Conservation (phyloP, 75 land plant species). For the Chamaecyparis obtusa region DNA sequence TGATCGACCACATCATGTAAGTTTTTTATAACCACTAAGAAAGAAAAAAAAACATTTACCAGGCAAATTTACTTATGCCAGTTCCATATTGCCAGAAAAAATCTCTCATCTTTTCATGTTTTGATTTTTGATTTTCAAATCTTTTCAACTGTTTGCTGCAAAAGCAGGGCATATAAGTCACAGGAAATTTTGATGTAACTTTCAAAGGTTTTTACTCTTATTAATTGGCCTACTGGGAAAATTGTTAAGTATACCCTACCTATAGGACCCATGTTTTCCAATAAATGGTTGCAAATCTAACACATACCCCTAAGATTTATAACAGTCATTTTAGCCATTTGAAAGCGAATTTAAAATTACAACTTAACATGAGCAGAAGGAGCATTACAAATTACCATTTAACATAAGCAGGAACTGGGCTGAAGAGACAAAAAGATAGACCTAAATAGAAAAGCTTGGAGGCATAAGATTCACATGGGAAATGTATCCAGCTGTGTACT, state of each 20-base stretch:
- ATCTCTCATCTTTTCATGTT: background rate
- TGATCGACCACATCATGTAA: background rate
- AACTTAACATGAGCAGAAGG: background rate
- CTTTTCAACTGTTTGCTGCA: background rate
- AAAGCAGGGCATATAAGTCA: background rate
- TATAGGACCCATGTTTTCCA: background rate
- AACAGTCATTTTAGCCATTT: background rate
- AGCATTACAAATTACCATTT: background rate
- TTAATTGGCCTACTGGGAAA: background rate
- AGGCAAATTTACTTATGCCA: constrained; percentile 6
- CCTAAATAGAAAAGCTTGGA: background rate
- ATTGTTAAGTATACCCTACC: background rate
- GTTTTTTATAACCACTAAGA: background rate
- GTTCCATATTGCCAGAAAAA: background rate
- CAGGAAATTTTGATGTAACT: background rate
- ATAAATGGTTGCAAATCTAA: background rate
- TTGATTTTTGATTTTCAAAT: background rate
- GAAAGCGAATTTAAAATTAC: background rate
- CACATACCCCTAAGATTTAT: background rate
- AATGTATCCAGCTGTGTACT: background rate
- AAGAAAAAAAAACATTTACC: background rate
- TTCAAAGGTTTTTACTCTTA: background rate
- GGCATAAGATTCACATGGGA: background rate
- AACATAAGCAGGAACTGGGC: background rate
- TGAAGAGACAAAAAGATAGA: background rate